phyloP scores from a whole-genome alignment of 768 basidiomycete genomes.

The Hysterangium stoloniferum region DNA sequence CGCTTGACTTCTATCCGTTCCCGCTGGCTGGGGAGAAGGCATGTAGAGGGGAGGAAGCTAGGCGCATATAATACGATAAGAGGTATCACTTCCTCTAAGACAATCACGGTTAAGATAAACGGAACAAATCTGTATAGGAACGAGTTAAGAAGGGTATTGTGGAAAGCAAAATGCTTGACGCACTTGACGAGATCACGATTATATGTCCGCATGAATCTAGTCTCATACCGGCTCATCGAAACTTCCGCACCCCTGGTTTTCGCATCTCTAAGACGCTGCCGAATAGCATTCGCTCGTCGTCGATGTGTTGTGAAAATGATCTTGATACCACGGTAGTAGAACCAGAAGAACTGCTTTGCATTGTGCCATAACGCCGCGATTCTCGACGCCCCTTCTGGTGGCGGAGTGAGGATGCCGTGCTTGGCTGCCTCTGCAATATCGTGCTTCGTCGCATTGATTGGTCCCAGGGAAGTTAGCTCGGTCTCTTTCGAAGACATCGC shows the following conservation, averaged over 20 bases:
- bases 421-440: constrained; percentile 59
- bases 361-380: constrained; percentile 35
- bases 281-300: constrained; percentile 45
- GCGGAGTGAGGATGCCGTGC: constrained; percentile 61
- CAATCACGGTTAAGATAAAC: constrained; percentile 63
- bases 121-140: constrained; percentile 53
- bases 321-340: constrained; percentile 73
- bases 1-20: constrained; percentile 52
- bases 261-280: constrained; percentile 46
- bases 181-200: constrained; percentile 67
- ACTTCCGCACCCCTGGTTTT: constrained; percentile 52
- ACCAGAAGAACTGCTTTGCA: constrained; percentile 49
- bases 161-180: constrained; percentile 12
- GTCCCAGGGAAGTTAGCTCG: neutral
- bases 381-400: constrained; percentile 54
- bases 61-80: constrained; percentile 83
- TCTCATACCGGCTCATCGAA: constrained; percentile 59
- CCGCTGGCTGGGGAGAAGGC: constrained; percentile 74
- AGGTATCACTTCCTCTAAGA: constrained; percentile 78
- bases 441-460: constrained; percentile 45
- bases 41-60: constrained; percentile 78
- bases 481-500: constrained; percentile 14
- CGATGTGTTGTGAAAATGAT: constrained; percentile 54
- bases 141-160: neutral
- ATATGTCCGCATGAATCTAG: constrained; percentile 59